Base-by-base conservation (phyloP, 2,329 filamentous ascomycete genomes). In the Alternaria atra region DNA sequence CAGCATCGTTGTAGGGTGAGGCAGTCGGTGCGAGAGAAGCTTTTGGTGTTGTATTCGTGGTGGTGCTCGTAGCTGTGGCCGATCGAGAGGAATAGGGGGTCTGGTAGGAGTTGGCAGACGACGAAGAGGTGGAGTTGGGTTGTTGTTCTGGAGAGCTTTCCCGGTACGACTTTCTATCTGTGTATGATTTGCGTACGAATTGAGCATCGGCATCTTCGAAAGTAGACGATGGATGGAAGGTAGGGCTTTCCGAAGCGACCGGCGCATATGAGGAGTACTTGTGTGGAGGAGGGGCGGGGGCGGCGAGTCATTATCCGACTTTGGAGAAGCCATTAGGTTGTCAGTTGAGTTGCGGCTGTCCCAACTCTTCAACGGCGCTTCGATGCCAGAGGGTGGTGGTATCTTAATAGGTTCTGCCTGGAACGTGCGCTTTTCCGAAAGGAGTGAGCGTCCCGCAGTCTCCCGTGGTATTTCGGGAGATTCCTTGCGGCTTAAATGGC, bases 281-380 rank as follows among this genome's bases (percentile, higher is more conserved):
- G 68, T 79, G 76, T 8, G 68, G 68, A 17, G 76, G 76, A 12
- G 73, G 72, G 73, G 74, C 4, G 74, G 74, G 15, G 75, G 75
- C 30, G 73, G 69, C 12, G 73, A 72, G 40, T 75, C 67, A 66
- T 74, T 48, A 63, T 79, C 72, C 46, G 79, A 75, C 39, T 77
- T 68, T 39, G 73, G 74, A 32, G 78, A 77, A 52, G 78, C 77
- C 60, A 86, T 83, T 47, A 86, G 74, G 34, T 81, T 81, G 53
- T 86, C 84, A 54, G 78, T 78, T 2, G 84, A 85, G 52, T 81
- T 80, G 53, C 81, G 82, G 67, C 84, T 86, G 54, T 80, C 81
- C 82, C 82, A 85, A 29, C 84, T 86, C 64, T 82, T 82, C 54
- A 83, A 82, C 15, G 84, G 83, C 17, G 80, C 75, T 54, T 84